Conservation (phyloP, 768 basidiomycete species). For the Gelatoporia subvermispora region DNA sequence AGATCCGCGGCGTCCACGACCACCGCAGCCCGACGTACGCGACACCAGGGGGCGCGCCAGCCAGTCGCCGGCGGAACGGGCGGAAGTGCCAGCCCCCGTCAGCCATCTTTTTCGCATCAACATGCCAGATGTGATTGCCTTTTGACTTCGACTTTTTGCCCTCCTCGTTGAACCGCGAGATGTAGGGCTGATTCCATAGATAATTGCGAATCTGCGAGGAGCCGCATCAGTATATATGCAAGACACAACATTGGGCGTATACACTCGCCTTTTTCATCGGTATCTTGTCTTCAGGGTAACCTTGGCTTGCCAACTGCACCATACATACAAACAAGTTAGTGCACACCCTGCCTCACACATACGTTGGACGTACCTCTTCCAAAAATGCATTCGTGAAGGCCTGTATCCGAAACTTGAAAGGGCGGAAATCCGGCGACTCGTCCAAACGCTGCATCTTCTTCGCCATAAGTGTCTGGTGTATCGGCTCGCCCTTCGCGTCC, state of each 20-base stretch:
- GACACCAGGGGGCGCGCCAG: slow-evolving; percentile 74
- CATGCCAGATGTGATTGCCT: slow-evolving; percentile 99
- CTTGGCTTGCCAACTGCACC: slow-evolving; percentile 70
- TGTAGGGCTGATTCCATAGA: slow-evolving; percentile 91
- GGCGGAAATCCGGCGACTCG: slow-evolving; percentile 93
- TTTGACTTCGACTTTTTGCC: slow-evolving; percentile 99
- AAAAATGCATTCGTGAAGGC: slow-evolving; percentile 96
- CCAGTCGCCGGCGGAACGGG: slow-evolving; percentile 83
- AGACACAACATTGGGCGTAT: slow-evolving; percentile 5
- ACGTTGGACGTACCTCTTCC: slow-evolving; percentile 62
- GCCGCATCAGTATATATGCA: not conserved
- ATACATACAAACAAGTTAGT: slow-evolving; percentile 3
- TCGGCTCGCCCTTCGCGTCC: slow-evolving; percentile 92
- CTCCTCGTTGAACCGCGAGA: slow-evolving; percentile 97
- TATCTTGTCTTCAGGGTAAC: slow-evolving; percentile 90
- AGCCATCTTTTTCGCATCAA: slow-evolving; percentile 79
- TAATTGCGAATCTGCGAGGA: slow-evolving; percentile 76
- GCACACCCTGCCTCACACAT: slow-evolving; percentile 10
- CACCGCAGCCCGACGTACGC: slow-evolving; percentile 80
- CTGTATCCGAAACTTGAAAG: slow-evolving; percentile 98
- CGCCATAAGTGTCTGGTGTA: slow-evolving; percentile 97
- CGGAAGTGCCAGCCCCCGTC: slow-evolving; percentile 85
- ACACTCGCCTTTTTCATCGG: slow-evolving; percentile 87
- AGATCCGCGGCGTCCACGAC: slow-evolving; percentile 90
- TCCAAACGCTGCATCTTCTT: slow-evolving; percentile 98